A percentile compares a stretch with the other conserved stretches of the same genome.
phyloP scores from a whole-genome alignment of 441 rosid species.

The Eutrema salsugineum region DNA sequence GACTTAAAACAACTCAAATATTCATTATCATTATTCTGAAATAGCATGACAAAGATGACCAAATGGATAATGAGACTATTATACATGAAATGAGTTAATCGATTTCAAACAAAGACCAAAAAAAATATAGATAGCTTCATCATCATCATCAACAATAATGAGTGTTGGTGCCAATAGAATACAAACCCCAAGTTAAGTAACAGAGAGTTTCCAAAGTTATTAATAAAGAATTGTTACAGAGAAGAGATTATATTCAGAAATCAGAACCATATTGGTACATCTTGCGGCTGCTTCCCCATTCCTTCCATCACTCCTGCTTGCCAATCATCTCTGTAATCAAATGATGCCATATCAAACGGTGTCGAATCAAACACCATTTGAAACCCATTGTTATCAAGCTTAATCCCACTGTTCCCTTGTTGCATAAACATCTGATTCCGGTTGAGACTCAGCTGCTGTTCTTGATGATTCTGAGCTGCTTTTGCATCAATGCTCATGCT shows the following conservation, averaged over 20 bases:
- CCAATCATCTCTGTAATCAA: constrained; percentile 48
- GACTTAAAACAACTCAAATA: not conserved
- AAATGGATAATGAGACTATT: constrained; percentile 6
- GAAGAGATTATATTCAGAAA: constrained; percentile 12
- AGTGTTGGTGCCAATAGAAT: constrained; percentile 17
- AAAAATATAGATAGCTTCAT: constrained; percentile 11
- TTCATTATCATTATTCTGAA: not conserved
- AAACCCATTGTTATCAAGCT: not conserved
- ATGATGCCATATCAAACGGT: constrained; percentile 44
- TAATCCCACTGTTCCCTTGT: not conserved
- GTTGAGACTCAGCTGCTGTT: constrained; percentile 27
- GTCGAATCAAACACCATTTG: constrained; percentile 37
- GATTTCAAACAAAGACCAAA: not conserved
- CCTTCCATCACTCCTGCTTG: constrained; percentile 41
- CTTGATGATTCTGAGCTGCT: constrained; percentile 35
- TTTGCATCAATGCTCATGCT: constrained; percentile 14
- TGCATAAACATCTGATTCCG: constrained; percentile 1
- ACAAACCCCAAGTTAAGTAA: constrained; percentile 9
- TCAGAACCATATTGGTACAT: constrained; percentile 60
- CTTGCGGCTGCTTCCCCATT: constrained; percentile 51
- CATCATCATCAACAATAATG: constrained; percentile 25
- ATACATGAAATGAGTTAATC: not conserved
- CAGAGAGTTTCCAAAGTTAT: not conserved
- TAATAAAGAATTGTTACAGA: constrained; percentile 12
- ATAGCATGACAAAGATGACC: not conserved